phyloP scores from a whole-genome alignment of 495 filamentous ascomycete species.

The Acidiella bohemica region DNA sequence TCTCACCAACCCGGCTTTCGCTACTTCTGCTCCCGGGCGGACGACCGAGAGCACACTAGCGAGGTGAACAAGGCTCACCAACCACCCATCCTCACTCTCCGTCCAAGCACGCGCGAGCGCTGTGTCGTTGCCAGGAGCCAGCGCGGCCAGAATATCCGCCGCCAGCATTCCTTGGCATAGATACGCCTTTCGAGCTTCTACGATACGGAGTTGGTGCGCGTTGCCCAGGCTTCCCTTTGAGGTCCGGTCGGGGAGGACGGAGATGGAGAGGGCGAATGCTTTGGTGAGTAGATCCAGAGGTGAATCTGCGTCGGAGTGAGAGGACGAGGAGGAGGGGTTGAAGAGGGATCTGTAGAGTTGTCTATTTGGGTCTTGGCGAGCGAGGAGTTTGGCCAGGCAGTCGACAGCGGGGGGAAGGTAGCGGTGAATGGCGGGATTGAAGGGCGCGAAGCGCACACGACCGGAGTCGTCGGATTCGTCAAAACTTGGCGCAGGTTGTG shows the following conservation, averaged over 20 bases:
- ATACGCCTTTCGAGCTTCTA: slow-evolving; percentile 70
- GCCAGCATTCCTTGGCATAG: slow-evolving; percentile 85
- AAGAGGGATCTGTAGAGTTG: slow-evolving; percentile 71
- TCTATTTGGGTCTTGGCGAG: slow-evolving; percentile 85
- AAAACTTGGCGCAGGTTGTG: slow-evolving; percentile 46
- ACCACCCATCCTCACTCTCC: slow-evolving; percentile 71
- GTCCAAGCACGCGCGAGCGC: slow-evolving; percentile 68
- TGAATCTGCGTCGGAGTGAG: slow-evolving; percentile 13
- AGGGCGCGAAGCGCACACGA: slow-evolving; percentile 50
- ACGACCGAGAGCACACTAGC: slow-evolving; percentile 48
- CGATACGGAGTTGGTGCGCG: slow-evolving; percentile 37
- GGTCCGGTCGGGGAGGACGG: slow-evolving; percentile 58
- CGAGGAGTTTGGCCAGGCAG: slow-evolving; percentile 78
- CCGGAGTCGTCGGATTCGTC: slow-evolving; percentile 12
- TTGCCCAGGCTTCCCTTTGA: slow-evolving; percentile 7
- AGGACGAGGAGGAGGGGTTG: slow-evolving; percentile 45
- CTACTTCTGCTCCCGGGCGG: slow-evolving; percentile 11
- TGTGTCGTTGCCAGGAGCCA: slow-evolving; percentile 40
- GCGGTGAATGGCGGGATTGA: slow-evolving; percentile 65
- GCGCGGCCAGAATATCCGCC: slow-evolving; percentile 70
- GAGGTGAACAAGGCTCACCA: slow-evolving; percentile 59
- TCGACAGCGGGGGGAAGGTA: slow-evolving; percentile 86
- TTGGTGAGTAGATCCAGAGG: slow-evolving; percentile 75
- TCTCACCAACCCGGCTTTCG: too few relatives aligned
- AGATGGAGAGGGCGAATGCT: slow-evolving; percentile 77